phyloP scores from a whole-genome alignment of 148 eudicot genomes.

The Rhododendron simsii region DNA sequence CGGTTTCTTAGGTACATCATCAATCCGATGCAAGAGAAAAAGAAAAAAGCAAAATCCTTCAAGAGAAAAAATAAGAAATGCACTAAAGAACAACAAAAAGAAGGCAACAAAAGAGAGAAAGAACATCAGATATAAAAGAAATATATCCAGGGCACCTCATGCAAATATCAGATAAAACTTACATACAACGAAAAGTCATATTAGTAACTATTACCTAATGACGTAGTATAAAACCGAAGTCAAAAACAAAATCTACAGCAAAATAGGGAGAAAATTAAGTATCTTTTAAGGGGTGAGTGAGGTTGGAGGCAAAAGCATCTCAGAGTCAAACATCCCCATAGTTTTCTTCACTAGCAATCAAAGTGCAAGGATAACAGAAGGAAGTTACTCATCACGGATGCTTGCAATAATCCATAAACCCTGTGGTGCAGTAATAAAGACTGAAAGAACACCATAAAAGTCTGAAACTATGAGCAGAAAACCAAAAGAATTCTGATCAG shows the following conservation, averaged over 20 bases:
- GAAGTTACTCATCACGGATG: neutral
- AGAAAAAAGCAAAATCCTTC: neutral
- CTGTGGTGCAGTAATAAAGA: neutral
- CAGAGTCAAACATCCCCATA: conserved; percentile 3
- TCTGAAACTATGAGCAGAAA: neutral
- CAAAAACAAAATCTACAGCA: neutral
- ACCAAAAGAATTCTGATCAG: neutral
- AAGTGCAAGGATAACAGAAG: conserved; percentile 39
- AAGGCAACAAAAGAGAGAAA: neutral
- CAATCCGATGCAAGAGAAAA: neutral
- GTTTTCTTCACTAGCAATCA: conserved; percentile 32
- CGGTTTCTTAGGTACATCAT: neutral
- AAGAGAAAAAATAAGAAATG: neutral
- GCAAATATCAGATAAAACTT: neutral
- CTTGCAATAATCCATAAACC: neutral
- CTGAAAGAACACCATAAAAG: neutral
- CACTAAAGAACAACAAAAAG: neutral
- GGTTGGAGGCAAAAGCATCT: conserved; percentile 2
- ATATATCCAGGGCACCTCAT: neutral
- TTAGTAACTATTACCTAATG: neutral
- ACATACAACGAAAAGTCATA: neutral
- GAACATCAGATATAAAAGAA: neutral
- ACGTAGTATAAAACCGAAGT: neutral
- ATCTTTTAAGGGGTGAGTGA: neutral
- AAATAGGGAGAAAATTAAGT: neutral